Evolutionary conservation across 495 filamentous ascomycete species (phyloP).

Genomic region (Astrothelium macrocarpum): DNA sequence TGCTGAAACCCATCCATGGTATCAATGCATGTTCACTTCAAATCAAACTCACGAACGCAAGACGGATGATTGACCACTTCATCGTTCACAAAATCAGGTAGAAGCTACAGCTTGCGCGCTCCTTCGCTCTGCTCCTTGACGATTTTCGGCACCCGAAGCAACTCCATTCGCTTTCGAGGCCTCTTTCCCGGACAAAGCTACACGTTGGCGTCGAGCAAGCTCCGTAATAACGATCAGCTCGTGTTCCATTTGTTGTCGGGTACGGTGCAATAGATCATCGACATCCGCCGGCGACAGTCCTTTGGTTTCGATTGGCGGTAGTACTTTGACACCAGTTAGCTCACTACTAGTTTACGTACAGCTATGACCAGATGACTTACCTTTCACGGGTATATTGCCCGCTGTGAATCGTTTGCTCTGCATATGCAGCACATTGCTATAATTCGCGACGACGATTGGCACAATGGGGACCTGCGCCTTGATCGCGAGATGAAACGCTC

Average conservation of each 20-base stretch:
- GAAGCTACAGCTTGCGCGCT: background rate
- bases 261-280: conserved; percentile 60
- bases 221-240: conserved; percentile 56
- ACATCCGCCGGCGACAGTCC: conserved; percentile 72
- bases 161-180: background rate
- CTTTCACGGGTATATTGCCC: conserved; percentile 71
- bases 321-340: conserved; percentile 41
- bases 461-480: conserved; percentile 90
- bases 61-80: background rate
- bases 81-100: background rate
- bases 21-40: background rate
- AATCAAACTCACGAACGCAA: background rate
- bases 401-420: conserved; percentile 58
- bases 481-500: conserved; percentile 91
- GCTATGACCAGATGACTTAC: conserved; percentile 35
- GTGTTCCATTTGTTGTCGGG: conserved; percentile 68
- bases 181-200: conserved; percentile 15
- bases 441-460: conserved; percentile 79
- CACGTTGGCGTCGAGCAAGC: conserved; percentile 16
- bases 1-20: background rate
- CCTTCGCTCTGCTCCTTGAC: background rate
- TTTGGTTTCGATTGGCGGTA: conserved; percentile 77
- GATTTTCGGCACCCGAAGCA: conserved; percentile 2
- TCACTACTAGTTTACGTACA: background rate
- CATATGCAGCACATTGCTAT: conserved; percentile 69